phyloP scores from a whole-genome alignment of 2,329 filamentous ascomycete species.

The Hymenoscyphus repandus region DNA sequence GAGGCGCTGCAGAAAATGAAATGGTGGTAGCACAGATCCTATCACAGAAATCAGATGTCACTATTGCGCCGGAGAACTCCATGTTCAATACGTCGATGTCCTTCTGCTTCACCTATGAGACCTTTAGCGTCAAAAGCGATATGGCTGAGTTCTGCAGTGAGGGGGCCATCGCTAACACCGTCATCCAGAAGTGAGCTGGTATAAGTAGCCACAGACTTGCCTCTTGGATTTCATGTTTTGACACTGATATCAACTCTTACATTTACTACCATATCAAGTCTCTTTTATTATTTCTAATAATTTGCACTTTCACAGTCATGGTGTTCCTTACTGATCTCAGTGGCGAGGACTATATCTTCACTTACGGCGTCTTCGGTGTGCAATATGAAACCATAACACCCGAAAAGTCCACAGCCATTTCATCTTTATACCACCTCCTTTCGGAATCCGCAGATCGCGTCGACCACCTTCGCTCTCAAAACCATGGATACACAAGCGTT shows the following conservation, averaged over 20 bases:
- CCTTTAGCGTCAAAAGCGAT: no score
- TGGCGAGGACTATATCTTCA: conserved; percentile 10
- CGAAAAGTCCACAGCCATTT: conserved; percentile 6
- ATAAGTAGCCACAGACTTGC: no score
- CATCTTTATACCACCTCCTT: conserved; percentile 9
- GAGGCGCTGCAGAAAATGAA: no score
- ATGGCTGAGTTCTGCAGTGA: no score
- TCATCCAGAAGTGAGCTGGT: no score
- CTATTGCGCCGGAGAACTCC: no score
- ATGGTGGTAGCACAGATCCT: no score
- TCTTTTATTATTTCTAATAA: not conserved
- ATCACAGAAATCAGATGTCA: no score
- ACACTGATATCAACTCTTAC: not conserved
- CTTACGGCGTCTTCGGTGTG: conserved; percentile 14
- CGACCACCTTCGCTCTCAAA: conserved; percentile 11
- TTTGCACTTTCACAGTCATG: conserved; percentile 3
- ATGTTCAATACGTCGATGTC: no score
- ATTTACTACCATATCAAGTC: not conserved
- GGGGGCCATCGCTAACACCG: no score
- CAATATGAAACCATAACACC: conserved; percentile 11
- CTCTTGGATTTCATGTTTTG: no score
- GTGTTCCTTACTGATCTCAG: conserved; percentile 13
- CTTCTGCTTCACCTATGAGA: no score
- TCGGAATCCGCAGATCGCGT: conserved; percentile 13
- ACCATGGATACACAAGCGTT: conserved; percentile 5